Evolutionary conservation across 306 rosid species (phyloP).

Genomic region (Cicer chorassanicum): DNA sequence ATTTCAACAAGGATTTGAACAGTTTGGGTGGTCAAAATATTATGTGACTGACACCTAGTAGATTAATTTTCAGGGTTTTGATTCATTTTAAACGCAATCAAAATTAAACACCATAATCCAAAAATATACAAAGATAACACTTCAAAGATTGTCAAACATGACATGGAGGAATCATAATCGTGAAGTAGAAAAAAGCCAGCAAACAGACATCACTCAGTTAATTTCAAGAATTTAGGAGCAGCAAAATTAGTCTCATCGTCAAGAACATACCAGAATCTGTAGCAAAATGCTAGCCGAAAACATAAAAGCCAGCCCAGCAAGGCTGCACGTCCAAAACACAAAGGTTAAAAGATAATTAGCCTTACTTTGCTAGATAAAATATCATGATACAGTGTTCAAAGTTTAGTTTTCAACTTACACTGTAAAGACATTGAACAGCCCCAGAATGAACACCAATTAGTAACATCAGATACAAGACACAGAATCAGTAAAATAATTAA

Average conservation of each 20-base stretch:
- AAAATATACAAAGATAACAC: constrained; percentile 2
- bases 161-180: constrained; percentile 16
- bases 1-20: constrained; percentile 12
- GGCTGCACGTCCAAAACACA: constrained; percentile 59
- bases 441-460: constrained; percentile 43
- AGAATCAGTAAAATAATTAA: constrained; percentile 43
- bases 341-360: constrained; percentile 35
- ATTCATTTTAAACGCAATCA: constrained; percentile 21
- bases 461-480: constrained; percentile 41
- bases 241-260: constrained; percentile 36
- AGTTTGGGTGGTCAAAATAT: background rate
- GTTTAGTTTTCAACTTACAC: constrained; percentile 69
- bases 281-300: constrained; percentile 96
- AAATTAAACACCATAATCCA: constrained; percentile 21
- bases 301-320: constrained; percentile 99
- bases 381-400: constrained; percentile 23
- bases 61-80: constrained; percentile 4
- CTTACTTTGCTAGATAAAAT: constrained; percentile 42
- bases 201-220: constrained; percentile 30
- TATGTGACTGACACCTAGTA: constrained; percentile 12
- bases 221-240: constrained; percentile 31
- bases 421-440: constrained; percentile 55
- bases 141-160: constrained; percentile 28
- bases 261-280: constrained; percentile 81
- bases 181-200: background rate